A percentile compares a stretch with the other conserved stretches of the same genome.
Conservation (phyloP, 2,329 filamentous ascomycete genomes). For the Boeremia lycopersici region DNA sequence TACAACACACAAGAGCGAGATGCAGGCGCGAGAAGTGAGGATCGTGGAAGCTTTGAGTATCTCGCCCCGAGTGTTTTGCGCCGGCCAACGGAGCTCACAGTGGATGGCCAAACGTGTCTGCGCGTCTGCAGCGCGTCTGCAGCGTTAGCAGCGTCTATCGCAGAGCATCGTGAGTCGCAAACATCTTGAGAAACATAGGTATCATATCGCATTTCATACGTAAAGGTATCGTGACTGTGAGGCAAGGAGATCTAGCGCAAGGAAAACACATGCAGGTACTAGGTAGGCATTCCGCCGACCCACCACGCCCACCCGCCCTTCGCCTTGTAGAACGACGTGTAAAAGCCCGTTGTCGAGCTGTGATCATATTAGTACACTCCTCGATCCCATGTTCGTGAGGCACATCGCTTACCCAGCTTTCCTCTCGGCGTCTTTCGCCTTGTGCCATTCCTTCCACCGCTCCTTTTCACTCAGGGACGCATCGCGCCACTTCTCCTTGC, state of each 20-base stretch:
- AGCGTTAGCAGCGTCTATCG: slow-evolving; percentile 29
- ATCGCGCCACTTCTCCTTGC: slow-evolving; percentile 33
- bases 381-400: not conserved
- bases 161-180: not conserved
- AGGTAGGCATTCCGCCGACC: not conserved
- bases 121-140: slow-evolving; percentile 22
- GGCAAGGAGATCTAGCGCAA: not conserved
- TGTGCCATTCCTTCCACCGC: slow-evolving; percentile 37
- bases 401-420: slow-evolving; percentile 14
- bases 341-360: slow-evolving; percentile 21
- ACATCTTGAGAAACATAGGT: not conserved
- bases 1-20: not conserved
- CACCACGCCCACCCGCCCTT: slow-evolving; percentile 23
- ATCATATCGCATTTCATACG: not conserved
- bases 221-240: not conserved
- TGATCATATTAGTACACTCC: not conserved
- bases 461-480: slow-evolving; percentile 30
- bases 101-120: slow-evolving; percentile 1
- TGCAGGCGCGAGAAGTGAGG: not conserved
- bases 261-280: not conserved
- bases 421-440: slow-evolving; percentile 31
- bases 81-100: slow-evolving; percentile 3
- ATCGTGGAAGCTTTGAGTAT: slow-evolving; percentile 1
- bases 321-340: slow-evolving; percentile 21
- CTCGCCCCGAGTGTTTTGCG: slow-evolving; percentile 1